Base-by-base conservation (phyloP, 1,139 yeast genomes). In the Cylindricascospora bacillispora region DNA sequence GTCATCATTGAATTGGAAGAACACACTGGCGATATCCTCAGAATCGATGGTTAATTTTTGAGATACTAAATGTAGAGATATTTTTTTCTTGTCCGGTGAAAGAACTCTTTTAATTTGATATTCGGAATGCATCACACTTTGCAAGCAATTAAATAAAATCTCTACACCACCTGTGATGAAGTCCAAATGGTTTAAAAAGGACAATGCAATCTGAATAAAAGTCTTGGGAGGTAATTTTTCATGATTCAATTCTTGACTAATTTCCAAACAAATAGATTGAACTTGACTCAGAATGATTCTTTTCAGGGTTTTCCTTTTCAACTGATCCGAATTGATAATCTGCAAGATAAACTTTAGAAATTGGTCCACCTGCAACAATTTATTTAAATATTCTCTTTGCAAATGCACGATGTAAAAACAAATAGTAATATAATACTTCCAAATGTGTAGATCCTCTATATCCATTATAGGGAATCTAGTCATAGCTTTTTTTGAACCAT, bases 381-480 rank as follows among this genome's bases (percentile, higher is more conserved):
- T 18, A 7, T 10, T 18, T 7, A 10, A 18, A 10, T 18, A 18
- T 18, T 18, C 21, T 7, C 10, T 10, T 7, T 18, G 7, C 21
- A 18, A 18, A 18, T 18, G 10, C 10, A 10, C 7, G 9, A 18
- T 10, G 10, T 7, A 10, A 10, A 7, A 18, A 18, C 21, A 18
- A 18, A 18, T 10, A 7, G 10, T 38, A 14, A 41, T 36, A 22
- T 40, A 46, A 29, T 47, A 47, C 24, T 45, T 47, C 47, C 50
- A 47, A 16, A 41, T 34, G 27, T 42, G 45, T 16, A 36, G 16
- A 25, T 43, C 38, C 22, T 35, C 30, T 11, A 32, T 27, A 3
- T 31, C 28, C 15, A 22, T 7, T 18, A 18, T 18, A 18, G 21
- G 21, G 21, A 36, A 15, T 23, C 23, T 24, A 10, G 19, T 16